Conservation (phyloP, 2,329 filamentous ascomycete genomes). For the Hortaea sp. region DNA sequence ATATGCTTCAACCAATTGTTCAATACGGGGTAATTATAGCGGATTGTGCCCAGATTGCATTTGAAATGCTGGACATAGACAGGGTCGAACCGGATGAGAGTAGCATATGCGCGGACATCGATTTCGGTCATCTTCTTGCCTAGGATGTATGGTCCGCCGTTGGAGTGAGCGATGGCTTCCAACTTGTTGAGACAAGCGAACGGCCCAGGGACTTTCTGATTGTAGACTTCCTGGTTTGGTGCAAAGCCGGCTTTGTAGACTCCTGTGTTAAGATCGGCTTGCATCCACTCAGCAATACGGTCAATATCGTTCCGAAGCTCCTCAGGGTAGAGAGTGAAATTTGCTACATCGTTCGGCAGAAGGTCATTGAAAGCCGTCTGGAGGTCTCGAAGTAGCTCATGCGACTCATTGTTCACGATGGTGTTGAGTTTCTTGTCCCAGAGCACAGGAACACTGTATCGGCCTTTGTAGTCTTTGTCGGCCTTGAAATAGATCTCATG, state of each 20-base stretch:
- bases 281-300: slow-evolving; percentile 43
- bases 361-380: slow-evolving; percentile 46
- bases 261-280: slow-evolving; percentile 46
- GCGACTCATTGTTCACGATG: slow-evolving; percentile 53
- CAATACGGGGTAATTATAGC: slow-evolving; percentile 48
- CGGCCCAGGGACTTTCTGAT: slow-evolving; percentile 43
- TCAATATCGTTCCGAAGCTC: slow-evolving; percentile 43
- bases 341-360: slow-evolving; percentile 31
- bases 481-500: slow-evolving; percentile 54
- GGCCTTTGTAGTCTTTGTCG: slow-evolving; percentile 49
- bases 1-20: slow-evolving; percentile 51
- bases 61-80: slow-evolving; percentile 60
- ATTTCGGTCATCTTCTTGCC: slow-evolving; percentile 48
- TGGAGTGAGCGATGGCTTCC: slow-evolving; percentile 37
- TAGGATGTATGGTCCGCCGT: slow-evolving; percentile 47
- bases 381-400: slow-evolving; percentile 49
- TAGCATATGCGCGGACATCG: slow-evolving; percentile 49
- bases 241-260: slow-evolving; percentile 56
- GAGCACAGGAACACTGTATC: slow-evolving; percentile 51
- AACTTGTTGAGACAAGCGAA: slow-evolving; percentile 52
- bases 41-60: slow-evolving; percentile 51
- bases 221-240: slow-evolving; percentile 44
- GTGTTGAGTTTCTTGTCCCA: slow-evolving; percentile 50
- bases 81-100: slow-evolving; percentile 49
- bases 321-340: slow-evolving; percentile 44